Evolutionary conservation across 1,284 basidiomycete species (phyloP).

Genomic region (Rhodotorula sp.): DNA sequence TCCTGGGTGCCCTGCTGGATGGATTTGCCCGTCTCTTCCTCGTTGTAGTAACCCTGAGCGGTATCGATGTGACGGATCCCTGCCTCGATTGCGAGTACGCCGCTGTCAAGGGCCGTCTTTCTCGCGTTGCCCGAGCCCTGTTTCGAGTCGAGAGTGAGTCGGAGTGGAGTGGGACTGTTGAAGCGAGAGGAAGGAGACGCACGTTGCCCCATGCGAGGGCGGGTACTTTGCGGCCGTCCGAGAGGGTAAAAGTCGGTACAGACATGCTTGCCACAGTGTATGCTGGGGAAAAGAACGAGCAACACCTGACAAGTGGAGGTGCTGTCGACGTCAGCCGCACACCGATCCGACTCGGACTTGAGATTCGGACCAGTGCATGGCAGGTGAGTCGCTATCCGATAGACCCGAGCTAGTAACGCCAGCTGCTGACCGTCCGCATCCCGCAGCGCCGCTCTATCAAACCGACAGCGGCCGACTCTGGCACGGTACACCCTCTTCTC

Average conservation of each 20-base stretch:
- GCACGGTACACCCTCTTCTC: slow-evolving; percentile 22
- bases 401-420: not conserved
- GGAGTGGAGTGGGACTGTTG: not conserved
- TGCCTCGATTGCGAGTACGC: slow-evolving; percentile 30
- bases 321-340: not conserved
- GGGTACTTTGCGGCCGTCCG: slow-evolving; percentile 39
- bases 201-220: slow-evolving; percentile 35
- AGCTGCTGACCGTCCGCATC: not conserved
- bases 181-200: not conserved
- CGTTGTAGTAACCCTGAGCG: slow-evolving; percentile 39
- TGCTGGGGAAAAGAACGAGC: not conserved
- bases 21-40: slow-evolving; percentile 34
- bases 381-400: not conserved
- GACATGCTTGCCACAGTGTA: slow-evolving; percentile 2
- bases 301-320: not conserved
- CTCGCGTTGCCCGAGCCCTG: slow-evolving; percentile 40
- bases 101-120: slow-evolving; percentile 29
- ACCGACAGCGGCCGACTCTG: slow-evolving; percentile 39
- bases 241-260: slow-evolving; percentile 32
- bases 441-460: slow-evolving; percentile 37
- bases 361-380: not conserved
- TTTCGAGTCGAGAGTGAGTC: not conserved
- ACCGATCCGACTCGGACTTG: not conserved
- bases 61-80: slow-evolving; percentile 40
- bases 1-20: slow-evolving; percentile 17